These are phyloP conservation scores for Cryptosporidium andersoni DNA, from an alignment of 169 alveolate genomes.

Conservation along the genomic window DNA sequence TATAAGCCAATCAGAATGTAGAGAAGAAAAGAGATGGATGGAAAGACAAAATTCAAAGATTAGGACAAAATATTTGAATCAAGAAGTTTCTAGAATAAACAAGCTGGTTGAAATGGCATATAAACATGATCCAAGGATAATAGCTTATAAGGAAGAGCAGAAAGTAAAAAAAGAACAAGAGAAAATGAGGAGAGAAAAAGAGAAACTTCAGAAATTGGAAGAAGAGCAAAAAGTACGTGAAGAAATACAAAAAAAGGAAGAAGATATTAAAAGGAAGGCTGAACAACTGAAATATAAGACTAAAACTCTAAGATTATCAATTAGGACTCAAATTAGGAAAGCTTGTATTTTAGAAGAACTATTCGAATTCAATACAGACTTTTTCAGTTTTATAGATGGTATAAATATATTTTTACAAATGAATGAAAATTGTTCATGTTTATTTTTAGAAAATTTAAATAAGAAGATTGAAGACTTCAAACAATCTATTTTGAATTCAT, in stretches of 20 bases:
- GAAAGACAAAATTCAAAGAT: conserved; percentile 90
- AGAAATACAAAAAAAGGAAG: conserved; percentile 12
- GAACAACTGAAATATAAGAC: conserved; percentile 68
- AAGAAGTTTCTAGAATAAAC: conserved; percentile 88
- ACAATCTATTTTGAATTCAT: background rate
- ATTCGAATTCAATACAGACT: conserved; percentile 7
- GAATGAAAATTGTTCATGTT: no score
- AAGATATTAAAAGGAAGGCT: conserved; percentile 75
- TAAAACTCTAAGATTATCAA: conserved; percentile 73
- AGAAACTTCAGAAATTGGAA: conserved; percentile 75
- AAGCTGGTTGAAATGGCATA: conserved; percentile 89
- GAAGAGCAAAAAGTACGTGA: conserved; percentile 35
- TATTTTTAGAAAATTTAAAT: conserved; percentile 3
- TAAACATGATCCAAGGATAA: conserved; percentile 85
- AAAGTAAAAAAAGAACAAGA: conserved; percentile 80
- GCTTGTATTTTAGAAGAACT: conserved; percentile 17
- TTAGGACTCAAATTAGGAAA: conserved; percentile 71
- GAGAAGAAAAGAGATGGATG: conserved; percentile 95
- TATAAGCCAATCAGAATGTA: conserved; percentile 88
- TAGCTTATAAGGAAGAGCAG: conserved; percentile 76
- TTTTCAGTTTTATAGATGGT: conserved; percentile 1
- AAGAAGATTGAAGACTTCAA: conserved; percentile 7
- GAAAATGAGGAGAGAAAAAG: conserved; percentile 75
- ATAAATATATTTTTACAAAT: background rate
- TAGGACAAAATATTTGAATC: conserved; percentile 84